Evolutionary conservation across 305 asterid genomes (phyloP), one percentile per base, ranked within the genome.

Genomic region (Fraxinus nigra): DNA sequence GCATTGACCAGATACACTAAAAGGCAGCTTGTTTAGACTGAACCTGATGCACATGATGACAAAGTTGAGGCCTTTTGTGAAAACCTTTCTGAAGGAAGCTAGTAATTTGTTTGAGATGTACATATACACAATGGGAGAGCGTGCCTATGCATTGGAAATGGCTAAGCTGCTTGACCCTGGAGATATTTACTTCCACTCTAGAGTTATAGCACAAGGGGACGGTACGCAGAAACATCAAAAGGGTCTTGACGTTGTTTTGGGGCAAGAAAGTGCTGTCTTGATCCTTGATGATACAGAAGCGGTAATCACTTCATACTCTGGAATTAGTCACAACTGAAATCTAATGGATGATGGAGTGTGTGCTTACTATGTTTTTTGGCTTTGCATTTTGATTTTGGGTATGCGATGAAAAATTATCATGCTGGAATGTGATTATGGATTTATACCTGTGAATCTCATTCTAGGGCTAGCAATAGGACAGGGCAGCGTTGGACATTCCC

Each of bases 111-210:
- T 94, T 69, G 99, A 94, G 84, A 91, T 96, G 98, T 94, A 89
- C 82, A 94, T 96, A 81, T 96, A 96, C 85, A 96, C 99, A 14
- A 94, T 94, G 98, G 99, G 98, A 1, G 98, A 94, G 77, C 97
- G 98, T 63, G 92, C 92, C n/a, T 95, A 95, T 88, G 99, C 98
- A 22, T 72, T 94, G 81, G 90, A 89, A 86, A 95, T 95, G 99
- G 98, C 97, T 61, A 82, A 30, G 1, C 87, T 96, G 75, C 98
- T 94, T 10, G 99, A 94, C 79, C 98, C 98, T 61, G 86, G 82
- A 59, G 90, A 79, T 81, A 77, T 87, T 37, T 94, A 96, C 86
- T 96, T 96, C 80, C 84, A 87, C 80, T 93, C 98, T 34, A 93
- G 90, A 88, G 91, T 96, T 82, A 94, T 96, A 83, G 97, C 98